Evolutionary conservation across 2,329 filamentous ascomycete species (phyloP).

Genomic region (Bipolaris gigantea): DNA sequence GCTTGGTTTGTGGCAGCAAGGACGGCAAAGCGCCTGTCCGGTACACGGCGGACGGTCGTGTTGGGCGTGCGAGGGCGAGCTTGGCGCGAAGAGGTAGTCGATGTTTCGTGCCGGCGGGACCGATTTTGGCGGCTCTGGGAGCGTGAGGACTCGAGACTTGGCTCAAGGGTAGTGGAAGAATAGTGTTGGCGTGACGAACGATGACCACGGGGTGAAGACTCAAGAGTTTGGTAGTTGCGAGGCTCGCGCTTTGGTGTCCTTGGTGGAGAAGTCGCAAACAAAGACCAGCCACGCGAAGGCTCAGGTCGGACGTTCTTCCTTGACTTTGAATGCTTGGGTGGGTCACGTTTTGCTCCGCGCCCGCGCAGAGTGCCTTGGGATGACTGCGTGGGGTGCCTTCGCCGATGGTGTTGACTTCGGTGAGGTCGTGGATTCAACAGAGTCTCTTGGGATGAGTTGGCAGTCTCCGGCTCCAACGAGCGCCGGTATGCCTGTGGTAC

Average conservation of each 20-base stretch:
- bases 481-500: slow-evolving; percentile 37
- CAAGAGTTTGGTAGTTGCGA: slow-evolving; percentile 32
- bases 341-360: slow-evolving; percentile 43
- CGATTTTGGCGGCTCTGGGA: slow-evolving; percentile 32
- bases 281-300: slow-evolving; percentile 32
- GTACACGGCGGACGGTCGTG: slow-evolving; percentile 36
- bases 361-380: slow-evolving; percentile 41
- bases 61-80: slow-evolving; percentile 39
- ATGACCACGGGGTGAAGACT: slow-evolving; percentile 35
- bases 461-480: slow-evolving; percentile 26
- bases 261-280: slow-evolving; percentile 37
- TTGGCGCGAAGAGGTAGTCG: slow-evolving; percentile 25
- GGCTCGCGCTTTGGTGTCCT: slow-evolving; percentile 29
- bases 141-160: slow-evolving; percentile 20
- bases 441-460: slow-evolving; percentile 39
- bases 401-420: slow-evolving; percentile 36
- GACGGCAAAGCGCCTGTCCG: slow-evolving; percentile 45
- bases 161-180: slow-evolving; percentile 12
- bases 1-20: slow-evolving; percentile 44
- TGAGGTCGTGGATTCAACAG: slow-evolving; percentile 43
- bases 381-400: slow-evolving; percentile 38
- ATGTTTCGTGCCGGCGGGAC: slow-evolving; percentile 34
- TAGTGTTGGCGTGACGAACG: slow-evolving; percentile 33
- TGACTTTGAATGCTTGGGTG: slow-evolving; percentile 36
- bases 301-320: slow-evolving; percentile 33